Base-by-base conservation (phyloP, 2,329 filamentous ascomycete genomes). In the Teratosphaeria zuluensis region DNA sequence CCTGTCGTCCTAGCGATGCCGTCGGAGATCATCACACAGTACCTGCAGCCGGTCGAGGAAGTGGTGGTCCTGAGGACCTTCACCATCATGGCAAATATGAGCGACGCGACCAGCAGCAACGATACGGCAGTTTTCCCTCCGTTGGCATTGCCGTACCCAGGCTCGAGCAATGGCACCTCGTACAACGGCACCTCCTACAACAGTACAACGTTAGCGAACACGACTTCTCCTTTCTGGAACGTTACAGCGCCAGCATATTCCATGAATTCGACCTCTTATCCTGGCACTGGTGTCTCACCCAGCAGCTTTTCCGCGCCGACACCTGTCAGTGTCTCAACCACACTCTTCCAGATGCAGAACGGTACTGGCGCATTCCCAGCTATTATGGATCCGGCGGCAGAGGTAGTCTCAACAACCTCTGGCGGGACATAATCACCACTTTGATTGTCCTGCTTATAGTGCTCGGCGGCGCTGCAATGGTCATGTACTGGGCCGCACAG, bases 1-100 rank as follows among this genome's bases (percentile, higher is more conserved):
- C 56, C 59, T 21, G 55, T 62, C 30, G 64, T 66, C 12, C 58
- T 68, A 53, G 62, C 59, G 32, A 59, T 66, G 46, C 59, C 60
- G 42, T 56, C 59, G 21, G 65, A 61, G n/a, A 46, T 58, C 24
- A 59, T 68, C 16, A 64, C 62, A 19, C 63, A 65, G 56, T 60
- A 57, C 42, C 31, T 68, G 6, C 62, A 64, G 54, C 59, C 58
- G 48, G 57, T 68, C 28, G 62, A 56, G 53, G 58, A 64, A 57
- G 51, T 66, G 24, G 51, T 65, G 53, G 53, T 66, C 35, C 12
- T 66, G 38, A 51, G 62, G 33, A 64, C 62, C n/a, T 28, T 62
- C 51, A 54, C 53, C 3, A 52, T 62, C 14, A 14, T 55, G 32
- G 12, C 55, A 33, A 62, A 62, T 46, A 2, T 21, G 42, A 48